These are phyloP conservation scores for Russula emetica DNA, from an alignment of 768 basidiomycete genomes.

Conservation along the genomic window DNA sequence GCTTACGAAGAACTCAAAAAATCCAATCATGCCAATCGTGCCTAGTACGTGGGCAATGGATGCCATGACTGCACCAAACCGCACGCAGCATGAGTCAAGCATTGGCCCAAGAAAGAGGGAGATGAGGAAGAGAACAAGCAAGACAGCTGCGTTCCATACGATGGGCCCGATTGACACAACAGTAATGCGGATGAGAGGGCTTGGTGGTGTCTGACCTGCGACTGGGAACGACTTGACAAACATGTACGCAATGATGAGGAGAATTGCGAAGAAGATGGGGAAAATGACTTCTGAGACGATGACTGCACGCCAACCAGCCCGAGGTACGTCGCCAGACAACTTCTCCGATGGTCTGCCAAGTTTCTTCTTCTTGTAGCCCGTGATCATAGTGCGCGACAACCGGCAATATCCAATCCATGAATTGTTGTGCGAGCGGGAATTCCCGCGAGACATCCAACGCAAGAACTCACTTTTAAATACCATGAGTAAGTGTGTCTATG, in stretches of 20 bases:
- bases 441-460: slow-evolving; percentile 98
- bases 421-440: slow-evolving; percentile 94
- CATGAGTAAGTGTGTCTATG: background rate
- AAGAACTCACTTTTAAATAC: slow-evolving; percentile 71
- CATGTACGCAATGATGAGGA: slow-evolving; percentile 88
- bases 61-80: slow-evolving; percentile 91
- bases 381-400: slow-evolving; percentile 95
- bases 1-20: slow-evolving; percentile 94
- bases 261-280: slow-evolving; percentile 76
- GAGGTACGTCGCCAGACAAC: slow-evolving; percentile 89
- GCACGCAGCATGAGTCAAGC: slow-evolving; percentile 75
- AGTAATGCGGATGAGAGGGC: slow-evolving; percentile 87
- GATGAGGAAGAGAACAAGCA: slow-evolving; percentile 83
- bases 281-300: slow-evolving; percentile 83
- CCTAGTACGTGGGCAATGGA: slow-evolving; percentile 81
- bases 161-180: slow-evolving; percentile 92
- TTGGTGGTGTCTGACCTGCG: slow-evolving; percentile 62
- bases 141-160: slow-evolving; percentile 88
- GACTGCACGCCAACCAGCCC: slow-evolving; percentile 89
- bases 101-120: slow-evolving; percentile 93
- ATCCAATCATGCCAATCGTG: slow-evolving; percentile 81
- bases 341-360: slow-evolving; percentile 97
- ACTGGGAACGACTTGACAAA: slow-evolving; percentile 86
- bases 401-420: slow-evolving; percentile 99
- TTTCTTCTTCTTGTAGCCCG: slow-evolving; percentile 99